A percentile compares a stretch with the other conserved stretches of the same genome.
phyloP scores from a whole-genome alignment of 1,139 yeast species.

The Magnusiomyces tetraspermus region DNA sequence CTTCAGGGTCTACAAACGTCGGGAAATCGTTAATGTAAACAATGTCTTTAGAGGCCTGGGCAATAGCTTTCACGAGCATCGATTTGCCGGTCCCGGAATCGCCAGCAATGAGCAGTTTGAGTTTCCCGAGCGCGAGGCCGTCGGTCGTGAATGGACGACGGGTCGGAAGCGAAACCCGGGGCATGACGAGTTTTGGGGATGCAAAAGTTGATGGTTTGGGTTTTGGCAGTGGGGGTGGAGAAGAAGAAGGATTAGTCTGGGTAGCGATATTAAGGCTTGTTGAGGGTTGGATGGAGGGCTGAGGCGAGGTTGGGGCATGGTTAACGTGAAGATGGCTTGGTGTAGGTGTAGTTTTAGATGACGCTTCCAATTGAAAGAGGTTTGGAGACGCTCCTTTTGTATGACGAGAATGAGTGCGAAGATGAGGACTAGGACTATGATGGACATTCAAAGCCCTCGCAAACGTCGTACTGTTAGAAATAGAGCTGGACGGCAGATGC shows the following conservation, averaged over 20 bases:
- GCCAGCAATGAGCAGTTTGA: constrained; percentile 11
- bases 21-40: constrained; percentile 23
- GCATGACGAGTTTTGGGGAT: constrained; percentile 11
- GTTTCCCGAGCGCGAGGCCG: constrained; percentile 10
- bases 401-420: no score
- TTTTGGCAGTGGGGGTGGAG: no score
- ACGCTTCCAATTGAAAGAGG: background rate
- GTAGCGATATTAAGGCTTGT: no score
- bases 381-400: background rate
- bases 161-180: constrained; percentile 8
- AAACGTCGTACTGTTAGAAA: constrained; percentile 5
- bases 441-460: constrained; percentile 2
- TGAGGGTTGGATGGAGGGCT: no score
- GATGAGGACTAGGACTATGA: background rate
- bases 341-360: no score
- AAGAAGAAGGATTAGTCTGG: no score
- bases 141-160: constrained; percentile 7
- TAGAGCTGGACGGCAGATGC: background rate
- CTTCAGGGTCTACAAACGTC: background rate
- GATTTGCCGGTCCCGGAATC: constrained; percentile 25
- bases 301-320: no score
- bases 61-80: constrained; percentile 22
- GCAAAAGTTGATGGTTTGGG: background rate
- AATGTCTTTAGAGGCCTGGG: constrained; percentile 20
- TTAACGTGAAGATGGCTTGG: no score